Evolutionary conservation across 208 protist species (phyloP).

Genomic region (Trypanosoma conorhini): DNA sequence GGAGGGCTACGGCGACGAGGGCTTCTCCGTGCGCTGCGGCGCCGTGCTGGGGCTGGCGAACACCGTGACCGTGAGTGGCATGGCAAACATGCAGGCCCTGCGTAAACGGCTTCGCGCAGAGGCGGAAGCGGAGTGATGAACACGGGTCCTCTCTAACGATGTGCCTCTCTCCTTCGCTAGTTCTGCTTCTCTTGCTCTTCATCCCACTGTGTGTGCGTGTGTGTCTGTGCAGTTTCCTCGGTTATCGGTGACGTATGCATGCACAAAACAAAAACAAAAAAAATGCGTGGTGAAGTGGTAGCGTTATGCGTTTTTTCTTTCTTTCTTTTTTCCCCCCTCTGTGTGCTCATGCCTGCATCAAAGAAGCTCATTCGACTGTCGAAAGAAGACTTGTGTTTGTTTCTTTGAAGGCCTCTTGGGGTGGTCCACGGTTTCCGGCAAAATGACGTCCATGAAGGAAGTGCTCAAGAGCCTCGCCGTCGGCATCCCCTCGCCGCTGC

Average conservation of each 20-base stretch:
- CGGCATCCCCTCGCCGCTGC: slow-evolving; percentile 29
- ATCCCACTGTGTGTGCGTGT: not conserved
- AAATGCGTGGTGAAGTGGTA: too few species aligned
- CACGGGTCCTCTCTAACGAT: not conserved
- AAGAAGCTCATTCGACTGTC: not conserved
- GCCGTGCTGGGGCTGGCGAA: slow-evolving; percentile 69
- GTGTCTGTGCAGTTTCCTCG: not conserved
- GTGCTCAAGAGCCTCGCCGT: slow-evolving; percentile 21
- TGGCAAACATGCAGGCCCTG: slow-evolving; percentile 53
- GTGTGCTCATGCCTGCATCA: not conserved
- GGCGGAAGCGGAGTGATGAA: slow-evolving; percentile 3
- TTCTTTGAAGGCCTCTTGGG: not conserved
- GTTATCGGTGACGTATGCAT: not conserved
- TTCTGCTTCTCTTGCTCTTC: slow-evolving; percentile 4
- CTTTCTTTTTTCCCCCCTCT: not conserved
- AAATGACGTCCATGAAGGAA: slow-evolving; percentile 24
- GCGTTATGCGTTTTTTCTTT: not conserved
- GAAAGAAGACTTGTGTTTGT: not conserved
- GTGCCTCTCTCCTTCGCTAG: not conserved
- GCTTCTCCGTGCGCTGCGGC: slow-evolving; percentile 69
- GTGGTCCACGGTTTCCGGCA: not conserved
- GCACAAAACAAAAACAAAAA: too few species aligned
- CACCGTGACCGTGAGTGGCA: slow-evolving; percentile 57
- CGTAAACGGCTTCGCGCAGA: slow-evolving; percentile 64
- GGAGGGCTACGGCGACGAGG: slow-evolving; percentile 73